These are phyloP conservation scores for Cladorrhinum samala DNA, from an alignment of 495 filamentous ascomycete species.

Conservation along the genomic window DNA sequence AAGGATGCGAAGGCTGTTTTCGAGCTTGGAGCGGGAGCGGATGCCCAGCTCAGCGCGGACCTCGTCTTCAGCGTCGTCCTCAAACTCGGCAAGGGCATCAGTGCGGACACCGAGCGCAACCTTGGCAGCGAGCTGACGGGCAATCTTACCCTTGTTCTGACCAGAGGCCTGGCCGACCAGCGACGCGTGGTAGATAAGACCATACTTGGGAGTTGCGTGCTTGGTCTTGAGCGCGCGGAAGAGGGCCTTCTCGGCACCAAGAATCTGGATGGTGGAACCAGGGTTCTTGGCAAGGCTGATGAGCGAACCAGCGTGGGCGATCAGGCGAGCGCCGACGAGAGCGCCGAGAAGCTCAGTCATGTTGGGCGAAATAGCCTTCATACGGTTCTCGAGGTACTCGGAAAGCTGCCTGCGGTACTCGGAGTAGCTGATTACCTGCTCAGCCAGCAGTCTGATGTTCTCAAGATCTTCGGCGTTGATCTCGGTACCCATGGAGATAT, in stretches of 20 bases:
- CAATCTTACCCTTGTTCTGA: slow-evolving; percentile 99
- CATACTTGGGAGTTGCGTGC: slow-evolving; percentile 98
- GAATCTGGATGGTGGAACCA: slow-evolving; percentile 92
- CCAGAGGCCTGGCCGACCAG: slow-evolving; percentile 94
- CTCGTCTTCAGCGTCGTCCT: slow-evolving; percentile 74
- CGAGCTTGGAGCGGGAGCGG: slow-evolving; percentile 66
- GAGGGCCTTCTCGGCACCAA: slow-evolving; percentile 96
- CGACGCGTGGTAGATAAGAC: slow-evolving; percentile 96
- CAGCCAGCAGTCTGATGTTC: slow-evolving; percentile 82
- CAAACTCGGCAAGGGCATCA: slow-evolving; percentile 78
- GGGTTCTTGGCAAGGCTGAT: slow-evolving; percentile 96
- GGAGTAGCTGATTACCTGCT: slow-evolving; percentile 85
- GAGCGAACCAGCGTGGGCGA: slow-evolving; percentile 90
- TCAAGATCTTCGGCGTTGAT: slow-evolving; percentile 83
- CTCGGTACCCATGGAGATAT: slow-evolving; percentile 97
- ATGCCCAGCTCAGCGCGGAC: slow-evolving; percentile 74
- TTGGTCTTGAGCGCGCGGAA: slow-evolving; percentile 99
- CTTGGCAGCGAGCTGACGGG: slow-evolving; percentile 90
- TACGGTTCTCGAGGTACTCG: slow-evolving; percentile 82
- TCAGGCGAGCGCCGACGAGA: slow-evolving; percentile 89
- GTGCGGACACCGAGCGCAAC: slow-evolving; percentile 87
- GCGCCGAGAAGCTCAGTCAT: slow-evolving; percentile 90
- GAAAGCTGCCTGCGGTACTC: slow-evolving; percentile 86
- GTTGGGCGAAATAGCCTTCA: slow-evolving; percentile 96
- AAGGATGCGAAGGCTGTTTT: slow-evolving; percentile 74